Percentiles rank a stretch among this genome's conserved stretches.
Conservation (phyloP, 164 flowering plant species). For the Vitis rotundifolia region DNA sequence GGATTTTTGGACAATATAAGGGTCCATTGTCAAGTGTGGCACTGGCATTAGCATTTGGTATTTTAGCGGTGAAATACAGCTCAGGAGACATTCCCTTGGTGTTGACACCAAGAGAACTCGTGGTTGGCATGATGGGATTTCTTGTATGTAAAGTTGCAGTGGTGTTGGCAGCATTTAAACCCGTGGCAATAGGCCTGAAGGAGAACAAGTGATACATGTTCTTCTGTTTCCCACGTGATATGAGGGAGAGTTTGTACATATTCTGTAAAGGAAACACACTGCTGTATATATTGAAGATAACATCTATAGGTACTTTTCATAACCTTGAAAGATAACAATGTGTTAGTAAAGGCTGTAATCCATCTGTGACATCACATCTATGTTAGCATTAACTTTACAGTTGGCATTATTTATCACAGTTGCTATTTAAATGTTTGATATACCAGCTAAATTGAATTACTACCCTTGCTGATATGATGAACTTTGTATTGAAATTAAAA, state of each 20-base stretch:
- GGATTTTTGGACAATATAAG: constrained; percentile 31
- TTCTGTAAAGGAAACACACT: no score
- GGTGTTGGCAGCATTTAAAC: constrained; percentile 75
- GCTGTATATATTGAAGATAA: no score
- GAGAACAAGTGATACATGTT: constrained; percentile 31
- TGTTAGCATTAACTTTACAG: no score
- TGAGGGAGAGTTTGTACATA: not conserved
- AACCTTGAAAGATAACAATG: no score
- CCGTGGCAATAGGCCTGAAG: constrained; percentile 37
- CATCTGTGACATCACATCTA: no score
- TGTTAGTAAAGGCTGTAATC: no score
- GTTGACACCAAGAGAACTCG: constrained; percentile 59
- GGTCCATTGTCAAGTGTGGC: constrained; percentile 54
- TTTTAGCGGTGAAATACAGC: constrained; percentile 42
- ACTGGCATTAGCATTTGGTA: constrained; percentile 38
- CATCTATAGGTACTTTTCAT: no score
- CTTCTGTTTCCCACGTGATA: not conserved
- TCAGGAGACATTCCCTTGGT: constrained; percentile 27
- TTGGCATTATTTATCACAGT: no score
- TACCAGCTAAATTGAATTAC: no score
- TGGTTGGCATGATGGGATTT: constrained; percentile 75
- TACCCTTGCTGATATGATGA: no score
- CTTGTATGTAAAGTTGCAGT: constrained; percentile 80
- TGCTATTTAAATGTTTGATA: no score
- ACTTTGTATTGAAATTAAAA: no score